Evolutionary conservation across 1,284 basidiomycete species (phyloP), one percentile per base, ranked within the genome.

Genomic region (Sporisorium exsertum): DNA sequence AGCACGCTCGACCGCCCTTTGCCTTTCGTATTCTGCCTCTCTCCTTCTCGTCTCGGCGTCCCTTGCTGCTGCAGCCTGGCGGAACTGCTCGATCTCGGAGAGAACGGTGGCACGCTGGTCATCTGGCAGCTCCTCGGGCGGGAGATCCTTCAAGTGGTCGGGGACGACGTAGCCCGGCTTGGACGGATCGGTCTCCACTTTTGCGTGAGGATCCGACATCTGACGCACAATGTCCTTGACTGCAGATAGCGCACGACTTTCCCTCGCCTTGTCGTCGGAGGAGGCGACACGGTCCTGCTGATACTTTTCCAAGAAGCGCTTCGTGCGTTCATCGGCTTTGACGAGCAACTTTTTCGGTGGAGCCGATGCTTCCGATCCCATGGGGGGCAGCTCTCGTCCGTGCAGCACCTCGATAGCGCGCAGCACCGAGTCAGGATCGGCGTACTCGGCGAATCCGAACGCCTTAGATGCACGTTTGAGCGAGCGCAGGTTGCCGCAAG

Each of bases 81-180:
- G 70, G 61, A 85, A 97, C 80, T 94, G 92, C 0, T 94, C 94
- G 70, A 98, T 98, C 85, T 97, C 95, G 37, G 92, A 93, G 65
- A 97, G 92, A 61, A 98, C 95, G 33, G 93, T 91, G 2, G 93
- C 94, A 24, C 95, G 92, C 86, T 95, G 94, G 1, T 93, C 93
- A 87, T 96, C 95, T n/a, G 95, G 95, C 29, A 98, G 89, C 83
- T 97, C 95, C 56, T 94, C 93, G 87, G 95, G 94, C 83, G 95
- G 92, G 37, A 98, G 88, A 86, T 97, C 95, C 86, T 95, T 94
- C 26, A 98, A 89, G 87, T 97, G 95, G 7, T 94, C 93, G 12
- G 95, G 95, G 35, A 97, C 94, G 71, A 94, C 90, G 81, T 76
- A 81, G n/a, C 68, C 70, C 13, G 67, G 73, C 40, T 64, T 70